phyloP scores from a whole-genome alignment of 176 grass and related monocot species.

The Juncus effusus region DNA sequence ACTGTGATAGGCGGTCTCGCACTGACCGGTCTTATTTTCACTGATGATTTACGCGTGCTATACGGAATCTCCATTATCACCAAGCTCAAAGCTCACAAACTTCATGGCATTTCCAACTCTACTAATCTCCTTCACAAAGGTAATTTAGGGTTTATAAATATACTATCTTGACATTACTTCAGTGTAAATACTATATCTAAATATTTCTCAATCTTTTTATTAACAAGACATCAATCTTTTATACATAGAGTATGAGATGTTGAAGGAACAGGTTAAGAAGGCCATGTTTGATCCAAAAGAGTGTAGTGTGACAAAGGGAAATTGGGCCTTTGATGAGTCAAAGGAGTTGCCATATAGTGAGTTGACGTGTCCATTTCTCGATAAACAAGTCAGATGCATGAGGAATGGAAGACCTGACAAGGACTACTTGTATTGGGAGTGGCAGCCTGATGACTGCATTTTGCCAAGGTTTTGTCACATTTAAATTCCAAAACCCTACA shows the following conservation, averaged over 20 bases:
- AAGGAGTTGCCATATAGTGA: slow-evolving; percentile 46
- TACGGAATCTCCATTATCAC: slow-evolving; percentile 39
- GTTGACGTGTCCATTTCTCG: slow-evolving; percentile 57
- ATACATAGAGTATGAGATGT: background rate
- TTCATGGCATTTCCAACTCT: slow-evolving; percentile 33
- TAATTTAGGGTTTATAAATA: background rate
- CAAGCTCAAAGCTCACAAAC: slow-evolving; percentile 35
- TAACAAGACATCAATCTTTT: background rate
- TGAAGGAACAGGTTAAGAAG: slow-evolving; percentile 19
- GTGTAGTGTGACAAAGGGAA: slow-evolving; percentile 59
- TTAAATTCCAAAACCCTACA: too few relatives aligned
- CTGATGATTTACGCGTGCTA: slow-evolving; percentile 63
- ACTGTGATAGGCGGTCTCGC: slow-evolving; percentile 55
- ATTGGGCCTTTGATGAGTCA: slow-evolving; percentile 53
- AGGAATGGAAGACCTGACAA: slow-evolving; percentile 65
- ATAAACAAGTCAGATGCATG: slow-evolving; percentile 50
- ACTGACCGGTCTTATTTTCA: slow-evolving; percentile 56
- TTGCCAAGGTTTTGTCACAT: slow-evolving; percentile 49
- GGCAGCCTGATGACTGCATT: slow-evolving; percentile 58
- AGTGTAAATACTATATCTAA: background rate
- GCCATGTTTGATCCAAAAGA: slow-evolving; percentile 29
- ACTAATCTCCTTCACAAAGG: slow-evolving; percentile 12
- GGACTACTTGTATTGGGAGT: slow-evolving; percentile 69
- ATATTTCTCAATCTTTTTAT: background rate
- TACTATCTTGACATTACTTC: too few relatives aligned